Evolutionary conservation across 2,329 filamentous ascomycete species (phyloP), one percentile per base, ranked within the genome.

Genomic region (Tolypocladium guangdongense): DNA sequence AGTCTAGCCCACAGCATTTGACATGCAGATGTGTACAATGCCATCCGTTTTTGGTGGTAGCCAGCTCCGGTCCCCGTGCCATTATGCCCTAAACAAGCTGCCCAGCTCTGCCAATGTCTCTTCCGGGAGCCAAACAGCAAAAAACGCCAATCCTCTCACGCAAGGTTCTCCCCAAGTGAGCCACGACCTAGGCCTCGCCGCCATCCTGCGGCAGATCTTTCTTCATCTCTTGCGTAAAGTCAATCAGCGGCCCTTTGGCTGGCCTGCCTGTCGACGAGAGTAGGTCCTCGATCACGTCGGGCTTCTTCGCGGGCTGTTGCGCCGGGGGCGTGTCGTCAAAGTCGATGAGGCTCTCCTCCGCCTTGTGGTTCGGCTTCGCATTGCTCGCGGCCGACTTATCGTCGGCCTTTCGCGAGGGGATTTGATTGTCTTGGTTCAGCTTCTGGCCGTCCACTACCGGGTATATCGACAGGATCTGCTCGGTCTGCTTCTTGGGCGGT

Each of bases 391-490:
- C 36, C n/a, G 58, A 39, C 55, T 59, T 43, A 24, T 50, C 49
- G 22, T 53, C 37, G 37, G 36, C 52, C 36, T 56, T 57, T 20
- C 55, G 64, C 55, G 78, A 74, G 56, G 83, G 78, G 54, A 86
- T 82, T 58, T 78, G 66, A 60, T 80, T 79, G 66, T 76, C 73
- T 52, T 76, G 70, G 43, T 72, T 70, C 27, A 74, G 67, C 61
- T 78, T 81, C 67, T 96, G 90, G 35, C 90, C 91, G 39, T 82
- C 81, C 30, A 97, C 66, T 55, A 99, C 87, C 2, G 93, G 90
- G 51, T 89, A 87, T 55, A 97, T 90, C 27, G 87, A 78, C 61
- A 95, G 76, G 53, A 97, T 90, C 67, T 97, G 92, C 64, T 95
- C 80, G 6, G 81, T 78, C 63, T 90, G 84, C 59, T 86, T 78